Percentiles rank a stretch among this genome's conserved stretches.
These are phyloP conservation scores for Fagus crenata DNA, from an alignment of 306 rosid genomes.

Conservation along the genomic window DNA sequence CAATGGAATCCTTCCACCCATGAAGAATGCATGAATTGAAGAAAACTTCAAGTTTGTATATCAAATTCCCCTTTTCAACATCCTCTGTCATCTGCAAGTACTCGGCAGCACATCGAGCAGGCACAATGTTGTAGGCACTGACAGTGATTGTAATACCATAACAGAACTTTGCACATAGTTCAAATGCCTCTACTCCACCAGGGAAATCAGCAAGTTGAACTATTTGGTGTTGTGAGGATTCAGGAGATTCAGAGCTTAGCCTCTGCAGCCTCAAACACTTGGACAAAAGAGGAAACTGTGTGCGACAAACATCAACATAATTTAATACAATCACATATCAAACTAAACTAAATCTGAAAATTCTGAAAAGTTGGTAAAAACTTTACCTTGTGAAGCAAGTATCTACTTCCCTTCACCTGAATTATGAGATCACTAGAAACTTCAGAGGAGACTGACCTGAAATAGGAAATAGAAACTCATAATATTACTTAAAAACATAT, in stretches of 20 bases:
- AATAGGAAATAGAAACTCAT: slow-evolving; percentile 8
- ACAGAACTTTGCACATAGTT: slow-evolving; percentile 92
- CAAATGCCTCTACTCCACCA: slow-evolving; percentile 83
- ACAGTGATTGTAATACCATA: slow-evolving; percentile 86
- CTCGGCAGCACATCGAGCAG: slow-evolving; percentile 84
- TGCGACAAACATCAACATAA: slow-evolving; percentile 20
- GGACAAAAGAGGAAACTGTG: slow-evolving; percentile 93
- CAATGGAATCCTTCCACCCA: slow-evolving; percentile 93
- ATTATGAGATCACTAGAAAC: slow-evolving; percentile 89
- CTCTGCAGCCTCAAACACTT: slow-evolving; percentile 79
- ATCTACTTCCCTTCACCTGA: slow-evolving; percentile 87
- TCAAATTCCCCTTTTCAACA: slow-evolving; percentile 86
- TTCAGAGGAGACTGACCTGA: slow-evolving; percentile 95
- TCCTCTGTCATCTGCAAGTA: slow-evolving; percentile 94
- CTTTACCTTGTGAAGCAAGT: slow-evolving; percentile 91
- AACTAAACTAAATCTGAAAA: slow-evolving; percentile 18
- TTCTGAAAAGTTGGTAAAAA: slow-evolving; percentile 8
- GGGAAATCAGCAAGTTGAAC: slow-evolving; percentile 88
- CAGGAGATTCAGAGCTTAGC: slow-evolving; percentile 74
- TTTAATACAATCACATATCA: background rate
- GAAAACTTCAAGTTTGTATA: slow-evolving; percentile 83
- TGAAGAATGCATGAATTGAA: slow-evolving; percentile 82
- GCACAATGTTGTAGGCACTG: slow-evolving; percentile 89
- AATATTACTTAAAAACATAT: background rate
- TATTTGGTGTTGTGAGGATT: slow-evolving; percentile 65